Percentiles rank a stretch among this genome's conserved stretches.
phyloP scores from a whole-genome alignment of 192 early-diverging fungal genomes.

The Geranomyces variabilis region DNA sequence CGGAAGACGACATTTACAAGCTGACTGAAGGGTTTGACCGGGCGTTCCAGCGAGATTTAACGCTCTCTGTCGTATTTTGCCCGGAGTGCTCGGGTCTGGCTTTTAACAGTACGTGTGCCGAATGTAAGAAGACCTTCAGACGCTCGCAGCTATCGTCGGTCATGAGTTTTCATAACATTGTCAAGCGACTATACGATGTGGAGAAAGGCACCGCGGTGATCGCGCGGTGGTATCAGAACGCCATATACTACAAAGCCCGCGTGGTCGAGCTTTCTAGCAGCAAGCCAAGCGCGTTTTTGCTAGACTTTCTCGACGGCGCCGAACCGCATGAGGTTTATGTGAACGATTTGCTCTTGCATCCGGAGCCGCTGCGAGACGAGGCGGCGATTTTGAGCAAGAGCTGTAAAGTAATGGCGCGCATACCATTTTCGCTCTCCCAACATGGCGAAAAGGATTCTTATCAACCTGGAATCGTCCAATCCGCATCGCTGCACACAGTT shows the following conservation, averaged over 20 bases:
- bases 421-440: too few species aligned
- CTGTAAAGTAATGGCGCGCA: too few species aligned
- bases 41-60: constrained; percentile 3
- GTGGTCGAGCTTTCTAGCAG: too few species aligned
- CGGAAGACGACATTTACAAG: background rate
- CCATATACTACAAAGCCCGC: constrained; percentile 6
- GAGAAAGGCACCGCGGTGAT: background rate
- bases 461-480: too few species aligned
- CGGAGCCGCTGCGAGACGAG: too few species aligned
- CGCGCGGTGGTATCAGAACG: background rate
- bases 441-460: too few species aligned
- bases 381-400: too few species aligned
- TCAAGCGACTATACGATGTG: background rate
- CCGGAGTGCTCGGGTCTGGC: background rate
- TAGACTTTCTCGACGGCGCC: too few species aligned
- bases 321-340: too few species aligned
- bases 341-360: too few species aligned
- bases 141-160: constrained; percentile 4
- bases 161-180: background rate
- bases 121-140: background rate
- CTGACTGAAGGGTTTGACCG: constrained; percentile 2
- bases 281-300: too few species aligned
- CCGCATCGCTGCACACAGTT: too few species aligned
- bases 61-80: constrained; percentile 10
- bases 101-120: background rate